Evolutionary conservation across 768 basidiomycete species (phyloP).

Genomic region (Sarcodon aspratus): DNA sequence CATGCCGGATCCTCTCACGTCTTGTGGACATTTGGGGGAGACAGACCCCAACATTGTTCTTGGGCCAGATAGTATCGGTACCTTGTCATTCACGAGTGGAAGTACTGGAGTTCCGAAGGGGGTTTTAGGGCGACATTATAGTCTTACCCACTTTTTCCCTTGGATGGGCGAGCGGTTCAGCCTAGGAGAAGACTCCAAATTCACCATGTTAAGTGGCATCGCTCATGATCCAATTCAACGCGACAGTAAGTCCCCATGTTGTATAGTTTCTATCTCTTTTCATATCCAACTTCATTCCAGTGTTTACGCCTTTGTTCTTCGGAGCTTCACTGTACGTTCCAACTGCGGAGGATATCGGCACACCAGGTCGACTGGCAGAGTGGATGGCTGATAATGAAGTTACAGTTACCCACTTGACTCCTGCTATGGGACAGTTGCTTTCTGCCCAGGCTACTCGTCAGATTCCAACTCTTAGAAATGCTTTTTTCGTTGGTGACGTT

Average conservation of each 20-base stretch:
- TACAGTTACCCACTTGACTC: slow-evolving; percentile 95
- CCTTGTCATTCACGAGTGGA: slow-evolving; percentile 92
- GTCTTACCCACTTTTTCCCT: slow-evolving; percentile 97
- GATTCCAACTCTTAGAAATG: slow-evolving; percentile 78
- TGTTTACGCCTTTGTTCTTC: slow-evolving; percentile 97
- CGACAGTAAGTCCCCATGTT: slow-evolving; percentile 64
- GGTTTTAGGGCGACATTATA: slow-evolving; percentile 91
- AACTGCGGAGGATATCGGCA: slow-evolving; percentile 93
- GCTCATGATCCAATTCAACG: slow-evolving; percentile 99
- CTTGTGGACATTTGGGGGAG: slow-evolving; percentile 40
- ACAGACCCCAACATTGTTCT: slow-evolving; percentile 74
- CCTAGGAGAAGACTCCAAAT: slow-evolving; percentile 63
- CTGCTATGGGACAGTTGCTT: slow-evolving; percentile 97
- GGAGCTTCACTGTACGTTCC: slow-evolving; percentile 94
- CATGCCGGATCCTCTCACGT: slow-evolving; percentile 46
- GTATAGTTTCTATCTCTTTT: background rate
- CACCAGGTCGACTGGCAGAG: slow-evolving; percentile 89
- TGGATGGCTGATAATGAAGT: slow-evolving; percentile 94
- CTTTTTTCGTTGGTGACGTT: slow-evolving; percentile 99
- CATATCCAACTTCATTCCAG: slow-evolving; percentile 27
- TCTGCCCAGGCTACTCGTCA: slow-evolving; percentile 76
- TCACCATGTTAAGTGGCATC: slow-evolving; percentile 98
- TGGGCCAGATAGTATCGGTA: slow-evolving; percentile 94
- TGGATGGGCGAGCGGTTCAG: slow-evolving; percentile 95
- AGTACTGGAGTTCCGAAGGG: slow-evolving; percentile 98